Base-by-base conservation (phyloP, 176 grass and related monocot species). In the Cenchrus fungigraminus region DNA sequence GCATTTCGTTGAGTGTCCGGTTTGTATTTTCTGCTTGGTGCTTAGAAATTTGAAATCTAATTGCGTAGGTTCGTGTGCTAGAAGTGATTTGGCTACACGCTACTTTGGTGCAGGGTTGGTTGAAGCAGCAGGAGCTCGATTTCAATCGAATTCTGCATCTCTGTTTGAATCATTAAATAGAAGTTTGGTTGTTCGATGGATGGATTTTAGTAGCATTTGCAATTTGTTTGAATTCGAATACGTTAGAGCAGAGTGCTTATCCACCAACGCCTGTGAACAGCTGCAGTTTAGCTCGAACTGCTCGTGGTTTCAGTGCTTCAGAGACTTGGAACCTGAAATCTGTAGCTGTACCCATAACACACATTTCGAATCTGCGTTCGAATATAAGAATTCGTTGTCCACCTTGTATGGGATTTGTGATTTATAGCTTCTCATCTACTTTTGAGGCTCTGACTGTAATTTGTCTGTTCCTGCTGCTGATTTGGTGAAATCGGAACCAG, bases 201-300 rank as follows among this genome's bases (percentile, higher is more conserved):
- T 83, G 15, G 22, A 82, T 17, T 77, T 62, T 17, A 1, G 64
- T 28, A 64, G 19, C 32, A 58, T 19, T 79, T 29, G 12, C 0
- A 2, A 65, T 42, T 57, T 64, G 15, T 73, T 55, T 79, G 56
- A n/a, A 13, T 57, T 79, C 37, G 51, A 50, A 34, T 3, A 72
- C 2, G 14, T 47, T 80, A 34, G 29, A 78, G 49, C 19, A 8
- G 58, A 82, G 79, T 82, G 55, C 15, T 67, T 42, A 16, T 66
- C 40, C 55, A 65, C 43, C 68, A 79, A 67, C 43, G 45, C 20
- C 5, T 51, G 46, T 4, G 12, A 51, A 50, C 17, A 22, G 43
- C 52, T 62, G 70, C 52, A n/a, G 25, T 31, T 51, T 68, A 73
- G 19, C n/a, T 68, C 9, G 32, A 47, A 66, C 37, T 40, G 3